These are phyloP conservation scores for Phytophthora podocarpi DNA, from an alignment of 352 stramenopile genomes.

Conservation along the genomic window DNA sequence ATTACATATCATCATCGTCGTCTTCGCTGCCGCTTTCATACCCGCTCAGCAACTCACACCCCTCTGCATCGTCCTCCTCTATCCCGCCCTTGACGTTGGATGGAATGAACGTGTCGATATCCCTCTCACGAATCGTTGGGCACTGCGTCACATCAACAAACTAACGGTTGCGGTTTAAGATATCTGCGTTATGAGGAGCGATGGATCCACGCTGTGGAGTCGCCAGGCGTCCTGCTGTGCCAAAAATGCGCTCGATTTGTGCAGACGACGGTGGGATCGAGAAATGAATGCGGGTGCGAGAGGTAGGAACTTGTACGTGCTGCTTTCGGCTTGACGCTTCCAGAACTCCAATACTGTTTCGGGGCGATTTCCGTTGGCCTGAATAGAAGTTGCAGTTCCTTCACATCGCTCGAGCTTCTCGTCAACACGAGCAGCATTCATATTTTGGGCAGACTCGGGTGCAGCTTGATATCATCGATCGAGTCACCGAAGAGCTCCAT, in stretches of 20 bases:
- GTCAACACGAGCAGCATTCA: slow-evolving; percentile 7
- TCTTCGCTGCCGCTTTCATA: too few species aligned
- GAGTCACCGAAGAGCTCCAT: too few species aligned
- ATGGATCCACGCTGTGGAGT: not conserved
- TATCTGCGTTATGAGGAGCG: slow-evolving; percentile 2
- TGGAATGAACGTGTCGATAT: not conserved
- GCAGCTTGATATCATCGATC: too few species aligned
- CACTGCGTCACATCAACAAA: slow-evolving; percentile 8
- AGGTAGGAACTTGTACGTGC: slow-evolving; percentile 2
- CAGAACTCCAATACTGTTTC: not conserved
- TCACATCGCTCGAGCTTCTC: slow-evolving; percentile 12
- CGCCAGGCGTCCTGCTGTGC: not conserved
- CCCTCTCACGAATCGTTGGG: not conserved
- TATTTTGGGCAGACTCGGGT: too few species aligned
- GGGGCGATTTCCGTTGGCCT: not conserved
- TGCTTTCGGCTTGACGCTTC: not conserved
- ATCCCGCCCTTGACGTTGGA: not conserved
- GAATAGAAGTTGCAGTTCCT: too few species aligned
- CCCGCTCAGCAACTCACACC: not conserved
- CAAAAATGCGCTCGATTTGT: slow-evolving; percentile 6
- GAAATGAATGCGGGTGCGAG: not conserved
- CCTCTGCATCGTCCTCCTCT: not conserved
- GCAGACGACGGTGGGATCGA: slow-evolving; percentile 6
- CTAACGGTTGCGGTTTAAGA: slow-evolving; percentile 2
- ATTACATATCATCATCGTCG: too few species aligned